phyloP scores from a whole-genome alignment of 23 red algal species.

The Chondrus crispus region DNA sequence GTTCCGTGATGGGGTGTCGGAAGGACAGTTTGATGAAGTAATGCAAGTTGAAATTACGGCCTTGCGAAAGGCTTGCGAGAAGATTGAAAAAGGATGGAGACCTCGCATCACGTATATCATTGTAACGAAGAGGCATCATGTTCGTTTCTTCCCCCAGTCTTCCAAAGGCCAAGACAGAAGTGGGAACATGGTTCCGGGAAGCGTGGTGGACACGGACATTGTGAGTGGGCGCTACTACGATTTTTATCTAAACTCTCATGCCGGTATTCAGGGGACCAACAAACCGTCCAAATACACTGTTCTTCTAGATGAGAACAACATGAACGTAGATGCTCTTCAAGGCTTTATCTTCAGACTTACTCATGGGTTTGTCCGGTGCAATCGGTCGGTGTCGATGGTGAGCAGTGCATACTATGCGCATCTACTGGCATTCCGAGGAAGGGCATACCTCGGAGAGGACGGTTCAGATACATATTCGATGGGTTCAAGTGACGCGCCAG shows the following conservation, averaged over 20 bases:
- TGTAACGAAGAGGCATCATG: slow-evolving; percentile 50
- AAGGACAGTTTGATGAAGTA: slow-evolving; percentile 58
- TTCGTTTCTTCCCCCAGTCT: slow-evolving; percentile 24
- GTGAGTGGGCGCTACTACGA: slow-evolving; percentile 28
- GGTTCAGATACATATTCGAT: slow-evolving; percentile 30
- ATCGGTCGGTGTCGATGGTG: slow-evolving; percentile 41
- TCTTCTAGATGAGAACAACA: slow-evolving; percentile 51
- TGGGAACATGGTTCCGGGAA: slow-evolving; percentile 41
- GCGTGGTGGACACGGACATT: slow-evolving; percentile 30
- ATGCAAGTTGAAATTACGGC: slow-evolving; percentile 20
- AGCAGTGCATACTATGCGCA: slow-evolving; percentile 43
- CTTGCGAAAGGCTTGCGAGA: neutral
- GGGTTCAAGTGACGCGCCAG: neutral
- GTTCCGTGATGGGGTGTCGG: slow-evolving; percentile 69
- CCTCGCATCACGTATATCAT: slow-evolving; percentile 59
- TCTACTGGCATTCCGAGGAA: slow-evolving; percentile 48
- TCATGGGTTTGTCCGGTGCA: slow-evolving; percentile 28
- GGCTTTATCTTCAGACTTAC: slow-evolving; percentile 25
- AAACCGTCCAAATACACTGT: slow-evolving; percentile 47
- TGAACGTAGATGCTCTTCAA: slow-evolving; percentile 30
- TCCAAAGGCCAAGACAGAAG: neutral
- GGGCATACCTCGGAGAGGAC: slow-evolving; percentile 56
- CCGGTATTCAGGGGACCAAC: slow-evolving; percentile 35
- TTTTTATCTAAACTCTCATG: slow-evolving; percentile 54
- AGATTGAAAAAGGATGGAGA: neutral